Percentiles rank a stretch among this genome's conserved stretches.
Conservation (phyloP, 1,139 yeast species). For the Blastobotrys petasosporus region DNA sequence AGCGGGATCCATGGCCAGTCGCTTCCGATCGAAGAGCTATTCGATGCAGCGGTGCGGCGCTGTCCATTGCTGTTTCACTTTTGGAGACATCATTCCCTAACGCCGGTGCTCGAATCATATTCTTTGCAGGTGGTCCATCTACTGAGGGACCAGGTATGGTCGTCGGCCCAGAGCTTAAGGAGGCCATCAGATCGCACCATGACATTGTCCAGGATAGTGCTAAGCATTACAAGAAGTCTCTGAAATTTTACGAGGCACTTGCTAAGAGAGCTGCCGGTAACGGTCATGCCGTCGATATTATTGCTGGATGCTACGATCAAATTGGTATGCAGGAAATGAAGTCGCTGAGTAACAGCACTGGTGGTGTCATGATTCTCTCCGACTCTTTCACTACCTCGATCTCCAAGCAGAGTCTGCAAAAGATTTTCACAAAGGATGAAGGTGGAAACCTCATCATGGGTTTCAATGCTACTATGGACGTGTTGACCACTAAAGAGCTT, state of each 20-base stretch:
- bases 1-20: slow-evolving; percentile 89
- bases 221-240: slow-evolving; percentile 87
- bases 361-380: slow-evolving; percentile 84
- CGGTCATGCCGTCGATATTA: slow-evolving; percentile 85
- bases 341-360: slow-evolving; percentile 78
- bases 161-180: slow-evolving; percentile 86
- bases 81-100: slow-evolving; percentile 85
- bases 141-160: slow-evolving; percentile 94
- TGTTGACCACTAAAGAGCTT: slow-evolving; percentile 82
- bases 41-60: slow-evolving; percentile 91
- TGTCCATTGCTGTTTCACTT: slow-evolving; percentile 75
- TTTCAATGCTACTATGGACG: slow-evolving; percentile 62
- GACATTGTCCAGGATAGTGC: slow-evolving; percentile 90
- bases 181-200: slow-evolving; percentile 94
- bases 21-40: slow-evolving; percentile 82
- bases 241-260: slow-evolving; percentile 72
- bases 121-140: slow-evolving; percentile 93
- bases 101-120: slow-evolving; percentile 82
- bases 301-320: slow-evolving; percentile 98
- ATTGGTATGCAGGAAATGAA: slow-evolving; percentile 97
- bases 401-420: slow-evolving; percentile 86
- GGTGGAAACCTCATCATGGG: slow-evolving; percentile 79
- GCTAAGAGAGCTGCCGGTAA: slow-evolving; percentile 70
- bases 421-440: slow-evolving; percentile 79
- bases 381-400: slow-evolving; percentile 97